Evolutionary conservation across 2,329 filamentous ascomycete species (phyloP), one percentile per base, ranked within the genome.

Genomic region (Paraphaeosphaeria sporulosa): DNA sequence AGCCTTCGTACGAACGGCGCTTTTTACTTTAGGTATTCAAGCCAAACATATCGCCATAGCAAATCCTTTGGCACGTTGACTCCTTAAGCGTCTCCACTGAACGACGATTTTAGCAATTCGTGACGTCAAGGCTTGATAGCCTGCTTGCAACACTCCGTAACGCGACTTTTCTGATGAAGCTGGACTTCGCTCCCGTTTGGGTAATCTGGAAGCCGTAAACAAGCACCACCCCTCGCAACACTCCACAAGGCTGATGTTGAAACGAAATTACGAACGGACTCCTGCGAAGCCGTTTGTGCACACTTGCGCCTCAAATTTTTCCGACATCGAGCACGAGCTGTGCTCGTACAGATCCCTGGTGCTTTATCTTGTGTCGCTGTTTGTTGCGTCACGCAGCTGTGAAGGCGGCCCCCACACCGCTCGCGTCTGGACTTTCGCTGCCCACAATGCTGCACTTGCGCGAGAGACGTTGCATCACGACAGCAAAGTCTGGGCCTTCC

Each of bases 171-270:
- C 7, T 38, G 36, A n/a, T 40, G 19, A 44, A 44, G 42, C 42
- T 44, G 51, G 51, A 54, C 19, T 54, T 54, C 51, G 52, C 52
- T 46, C 40, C 52, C 27, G 42, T 46, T 55, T 46, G 32, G 52
- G 52, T 30, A 55, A 55, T 47, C 17, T 30, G 32, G 48, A 51
- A 36, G 48, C 48, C 48, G 48, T 32, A 30, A 25, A 52, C 50
- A 52, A 27, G 36, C 51, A 38, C n/a, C n/a, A 21, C 21, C 12
- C 38, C 51, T 43, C 25, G 25, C n/a, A 23, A 55, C n/a, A 55
- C 52, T 15, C 52, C 52, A 55, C 40, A 30, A n/a, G 36, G 42
- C 52, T 55, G 25, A 19, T 25, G 40, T 46, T 25, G 42, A 46
- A 32, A 12, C 27, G 30, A 55, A 46, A 55, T 55, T 44, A 55